Evolutionary conservation across 73 alveolate genomes (phyloP).

Genomic region (Effrenium voratum): DNA sequence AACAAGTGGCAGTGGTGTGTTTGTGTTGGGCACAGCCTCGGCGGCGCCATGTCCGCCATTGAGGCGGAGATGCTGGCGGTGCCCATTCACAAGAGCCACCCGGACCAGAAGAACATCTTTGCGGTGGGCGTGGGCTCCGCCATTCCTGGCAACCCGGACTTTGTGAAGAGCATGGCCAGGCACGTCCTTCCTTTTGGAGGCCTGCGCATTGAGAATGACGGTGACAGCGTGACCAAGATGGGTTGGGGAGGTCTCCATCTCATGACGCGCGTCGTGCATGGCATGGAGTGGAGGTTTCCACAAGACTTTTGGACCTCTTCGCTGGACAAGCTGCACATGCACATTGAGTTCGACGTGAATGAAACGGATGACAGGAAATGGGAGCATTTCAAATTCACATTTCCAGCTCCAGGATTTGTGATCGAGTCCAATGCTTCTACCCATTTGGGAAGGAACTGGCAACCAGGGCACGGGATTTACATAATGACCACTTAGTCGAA

Average conservation of each 20-base stretch:
- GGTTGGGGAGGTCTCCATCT: neutral
- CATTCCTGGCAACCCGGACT: neutral
- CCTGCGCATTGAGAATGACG: slow-evolving; percentile 13
- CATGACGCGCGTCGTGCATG: neutral
- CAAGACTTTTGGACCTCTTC: too few species aligned
- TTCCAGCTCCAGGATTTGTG: too few species aligned
- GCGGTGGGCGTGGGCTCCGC: slow-evolving; percentile 4
- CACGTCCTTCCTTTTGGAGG: neutral
- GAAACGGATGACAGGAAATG: too few species aligned
- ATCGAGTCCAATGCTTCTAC: too few species aligned
- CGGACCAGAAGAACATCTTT: neutral
- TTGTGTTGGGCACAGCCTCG: slow-evolving; percentile 45
- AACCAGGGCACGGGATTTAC: too few species aligned
- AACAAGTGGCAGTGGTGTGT: slow-evolving; percentile 40
- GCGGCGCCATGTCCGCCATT: slow-evolving; percentile 45
- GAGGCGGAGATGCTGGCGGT: slow-evolving; percentile 6
- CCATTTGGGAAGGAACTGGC: too few species aligned
- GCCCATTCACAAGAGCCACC: neutral
- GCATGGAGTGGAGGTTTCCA: slow-evolving; percentile 8
- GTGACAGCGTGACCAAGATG: neutral
- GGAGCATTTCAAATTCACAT: too few species aligned
- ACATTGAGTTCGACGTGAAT: too few species aligned
- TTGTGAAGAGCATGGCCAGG: neutral
- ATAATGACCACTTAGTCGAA: too few species aligned
- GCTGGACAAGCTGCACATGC: too few species aligned